A percentile compares a stretch with the other conserved stretches of the same genome.
Conservation (phyloP, 2,329 filamentous ascomycete genomes). For the Geosmithia putterillii region DNA sequence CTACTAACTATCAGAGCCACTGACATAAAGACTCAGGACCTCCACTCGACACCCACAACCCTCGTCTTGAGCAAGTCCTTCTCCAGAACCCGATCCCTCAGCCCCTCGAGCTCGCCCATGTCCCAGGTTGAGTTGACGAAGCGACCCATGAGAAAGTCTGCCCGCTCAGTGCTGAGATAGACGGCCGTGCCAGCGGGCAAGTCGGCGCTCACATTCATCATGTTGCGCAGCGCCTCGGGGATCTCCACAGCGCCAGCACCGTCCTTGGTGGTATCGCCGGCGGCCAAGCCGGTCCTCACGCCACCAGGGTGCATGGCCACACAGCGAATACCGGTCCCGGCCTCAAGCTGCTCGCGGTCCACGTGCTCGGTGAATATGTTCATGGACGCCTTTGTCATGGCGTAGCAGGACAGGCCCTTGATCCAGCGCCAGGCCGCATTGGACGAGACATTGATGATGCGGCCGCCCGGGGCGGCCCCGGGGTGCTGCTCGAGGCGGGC, state of each 20-base stretch:
- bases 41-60: too few relatives aligned
- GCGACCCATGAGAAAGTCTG: constrained; percentile 18
- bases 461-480: constrained; percentile 5
- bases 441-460: constrained; percentile 10
- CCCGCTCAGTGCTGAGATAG: constrained; percentile 2
- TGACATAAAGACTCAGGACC: too few relatives aligned
- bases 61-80: constrained; percentile 1
- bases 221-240: not conserved
- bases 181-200: constrained; percentile 8
- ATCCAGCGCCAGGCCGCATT: constrained; percentile 7
- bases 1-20: too few relatives aligned
- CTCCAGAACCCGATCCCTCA: constrained; percentile 20
- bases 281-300: constrained; percentile 18
- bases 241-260: not conserved
- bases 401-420: constrained; percentile 15
- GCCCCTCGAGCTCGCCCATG: constrained; percentile 12
- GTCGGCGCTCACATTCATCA: constrained; percentile 1
- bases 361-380: constrained; percentile 21
- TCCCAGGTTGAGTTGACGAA: constrained; percentile 22
- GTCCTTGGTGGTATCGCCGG: not conserved
- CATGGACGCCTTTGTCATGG: constrained; percentile 16
- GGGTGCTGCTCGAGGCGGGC: constrained; percentile 11
- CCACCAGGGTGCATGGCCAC: constrained; percentile 28
- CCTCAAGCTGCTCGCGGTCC: constrained; percentile 17
- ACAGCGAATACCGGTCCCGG: constrained; percentile 11